Percentiles rank a stretch among this genome's conserved stretches.
phyloP scores from a whole-genome alignment of 768 basidiomycete species.

The Sistotremastrum niveocremeum region DNA sequence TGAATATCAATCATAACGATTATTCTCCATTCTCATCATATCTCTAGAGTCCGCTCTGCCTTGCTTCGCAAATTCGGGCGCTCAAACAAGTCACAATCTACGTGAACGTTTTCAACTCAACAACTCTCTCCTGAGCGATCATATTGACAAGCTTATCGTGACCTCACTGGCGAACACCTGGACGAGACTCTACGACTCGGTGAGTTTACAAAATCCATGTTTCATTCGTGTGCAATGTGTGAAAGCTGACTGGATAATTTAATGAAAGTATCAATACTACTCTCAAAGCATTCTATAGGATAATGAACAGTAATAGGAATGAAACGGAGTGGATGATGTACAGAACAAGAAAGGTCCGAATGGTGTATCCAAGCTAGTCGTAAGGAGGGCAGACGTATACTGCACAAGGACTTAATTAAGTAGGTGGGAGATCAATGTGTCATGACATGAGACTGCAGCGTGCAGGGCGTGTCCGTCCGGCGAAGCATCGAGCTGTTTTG shows the following conservation, averaged over 20 bases:
- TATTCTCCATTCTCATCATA: background rate
- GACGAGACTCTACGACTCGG: constrained; percentile 93
- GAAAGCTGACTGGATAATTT: background rate
- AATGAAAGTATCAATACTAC: constrained; percentile 75
- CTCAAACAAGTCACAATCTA: constrained; percentile 77
- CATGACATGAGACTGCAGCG: too few relatives aligned
- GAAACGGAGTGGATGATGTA: background rate
- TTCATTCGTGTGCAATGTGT: background rate
- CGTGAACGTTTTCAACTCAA: constrained; percentile 92
- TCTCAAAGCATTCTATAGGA: constrained; percentile 70
- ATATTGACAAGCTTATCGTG: constrained; percentile 83
- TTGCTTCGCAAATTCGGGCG: constrained; percentile 83
- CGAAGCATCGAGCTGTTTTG: too few relatives aligned
- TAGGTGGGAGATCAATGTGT: too few relatives aligned
- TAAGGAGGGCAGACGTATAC: too few relatives aligned
- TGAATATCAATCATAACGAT: constrained; percentile 14
- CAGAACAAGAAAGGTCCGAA: too few relatives aligned
- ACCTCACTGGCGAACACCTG: constrained; percentile 85
- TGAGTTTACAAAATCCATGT: constrained; percentile 21
- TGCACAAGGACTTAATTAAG: too few relatives aligned
- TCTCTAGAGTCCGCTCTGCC: constrained; percentile 70
- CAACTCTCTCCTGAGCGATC: constrained; percentile 69
- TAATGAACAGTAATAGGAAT: background rate
- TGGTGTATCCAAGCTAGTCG: too few relatives aligned
- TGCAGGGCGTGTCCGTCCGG: too few relatives aligned